A percentile compares a stretch with the other conserved stretches of the same genome.
Conservation (phyloP, 768 basidiomycete species). For the Candolleomyces efflorescens region DNA sequence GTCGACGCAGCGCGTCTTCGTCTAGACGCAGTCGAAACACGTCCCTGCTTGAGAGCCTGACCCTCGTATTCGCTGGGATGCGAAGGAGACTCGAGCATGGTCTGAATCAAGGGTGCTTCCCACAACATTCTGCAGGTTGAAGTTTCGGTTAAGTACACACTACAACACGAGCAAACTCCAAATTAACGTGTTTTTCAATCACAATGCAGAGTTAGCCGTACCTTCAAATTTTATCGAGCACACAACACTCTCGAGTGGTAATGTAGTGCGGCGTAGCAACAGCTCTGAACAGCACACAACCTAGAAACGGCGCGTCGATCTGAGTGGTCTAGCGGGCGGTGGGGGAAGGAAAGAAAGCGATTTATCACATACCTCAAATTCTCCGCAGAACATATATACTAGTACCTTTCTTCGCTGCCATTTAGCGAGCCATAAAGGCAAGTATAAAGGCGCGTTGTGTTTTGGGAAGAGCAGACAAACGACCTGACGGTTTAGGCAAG, state of each 20-base stretch:
- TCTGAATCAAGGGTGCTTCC: neutral
- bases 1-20: neutral
- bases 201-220: neutral
- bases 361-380: neutral
- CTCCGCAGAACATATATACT: neutral
- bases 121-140: neutral
- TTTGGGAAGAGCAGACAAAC: conserved; percentile 1
- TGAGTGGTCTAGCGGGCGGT: neutral
- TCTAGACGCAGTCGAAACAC: neutral
- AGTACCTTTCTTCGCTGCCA: neutral
- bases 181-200: neutral
- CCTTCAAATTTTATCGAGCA: too few species aligned
- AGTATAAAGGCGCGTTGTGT: conserved; percentile 6
- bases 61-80: neutral
- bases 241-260: too few species aligned
- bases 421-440: neutral
- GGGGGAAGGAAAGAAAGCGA: neutral
- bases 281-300: neutral
- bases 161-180: neutral
- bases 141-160: neutral
- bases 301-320: neutral
- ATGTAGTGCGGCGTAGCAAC: neutral
- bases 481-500: neutral
- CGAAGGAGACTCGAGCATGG: neutral
- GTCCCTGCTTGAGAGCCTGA: neutral